Conservation (phyloP, 495 filamentous ascomycete species). For the Penicillium verhagenii region DNA sequence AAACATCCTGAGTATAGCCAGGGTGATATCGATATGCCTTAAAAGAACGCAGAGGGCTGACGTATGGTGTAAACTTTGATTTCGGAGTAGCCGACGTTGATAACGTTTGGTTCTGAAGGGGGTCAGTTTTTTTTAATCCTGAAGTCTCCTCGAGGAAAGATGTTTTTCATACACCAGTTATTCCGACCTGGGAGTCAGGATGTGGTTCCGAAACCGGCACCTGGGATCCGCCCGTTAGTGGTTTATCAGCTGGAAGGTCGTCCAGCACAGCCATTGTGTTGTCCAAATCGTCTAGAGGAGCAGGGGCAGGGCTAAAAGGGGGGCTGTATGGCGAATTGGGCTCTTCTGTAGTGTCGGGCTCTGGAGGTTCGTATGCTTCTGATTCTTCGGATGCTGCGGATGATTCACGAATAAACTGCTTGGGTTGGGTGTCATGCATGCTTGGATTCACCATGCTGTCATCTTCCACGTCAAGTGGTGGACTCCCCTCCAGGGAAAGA, state of each 20-base stretch:
- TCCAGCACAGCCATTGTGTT: conserved; percentile 9
- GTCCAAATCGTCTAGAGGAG: conserved; percentile 19
- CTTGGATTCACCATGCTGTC: not conserved
- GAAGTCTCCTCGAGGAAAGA: conserved; percentile 4
- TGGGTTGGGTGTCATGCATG: not conserved
- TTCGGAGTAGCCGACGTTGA: conserved; percentile 8
- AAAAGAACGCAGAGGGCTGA: conserved; percentile 79
- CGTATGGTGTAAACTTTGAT: conserved; percentile 68
- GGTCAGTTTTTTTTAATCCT: conserved; percentile 20
- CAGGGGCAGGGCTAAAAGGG: conserved; percentile 36
- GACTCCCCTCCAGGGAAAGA: not conserved
- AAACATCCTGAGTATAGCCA: conserved; percentile 62
- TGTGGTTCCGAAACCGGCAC: conserved; percentile 20
- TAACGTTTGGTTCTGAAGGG: conserved; percentile 24
- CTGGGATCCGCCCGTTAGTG: conserved; percentile 34
- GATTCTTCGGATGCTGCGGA: conserved; percentile 38
- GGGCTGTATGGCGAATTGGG: conserved; percentile 37
- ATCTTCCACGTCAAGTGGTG: not conserved
- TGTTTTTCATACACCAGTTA: conserved; percentile 39
- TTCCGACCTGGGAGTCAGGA: conserved; percentile 27
- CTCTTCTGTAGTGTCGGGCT: conserved; percentile 39
- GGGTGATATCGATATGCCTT: conserved; percentile 88
- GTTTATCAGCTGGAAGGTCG: conserved; percentile 24
- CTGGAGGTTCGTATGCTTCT: conserved; percentile 61
- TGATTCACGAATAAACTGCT: conserved; percentile 25